Evolutionary conservation across 208 protist species (phyloP).

Genomic region (Leishmania tropica): DNA sequence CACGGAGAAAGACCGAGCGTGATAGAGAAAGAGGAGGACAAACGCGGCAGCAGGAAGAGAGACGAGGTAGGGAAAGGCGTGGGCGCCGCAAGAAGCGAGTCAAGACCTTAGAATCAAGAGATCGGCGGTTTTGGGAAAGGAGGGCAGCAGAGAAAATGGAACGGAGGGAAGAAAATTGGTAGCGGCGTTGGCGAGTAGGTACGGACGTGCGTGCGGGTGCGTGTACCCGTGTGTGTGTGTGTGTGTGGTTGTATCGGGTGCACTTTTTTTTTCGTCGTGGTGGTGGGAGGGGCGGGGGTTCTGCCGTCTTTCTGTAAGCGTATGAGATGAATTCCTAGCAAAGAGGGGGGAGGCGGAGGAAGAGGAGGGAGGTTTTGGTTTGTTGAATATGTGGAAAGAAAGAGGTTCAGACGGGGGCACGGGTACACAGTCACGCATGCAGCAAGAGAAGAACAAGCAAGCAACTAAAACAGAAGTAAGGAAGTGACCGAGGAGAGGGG

Average conservation of each 20-base stretch:
- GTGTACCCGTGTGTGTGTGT: not conserved
- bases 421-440: not conserved
- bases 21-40: not conserved
- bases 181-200: not conserved
- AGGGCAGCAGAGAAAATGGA: not conserved
- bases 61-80: too few species aligned
- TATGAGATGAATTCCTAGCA: too few species aligned
- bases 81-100: too few species aligned
- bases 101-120: too few species aligned
- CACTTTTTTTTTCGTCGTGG: too few species aligned
- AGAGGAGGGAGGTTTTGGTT: not conserved
- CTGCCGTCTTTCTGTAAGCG: too few species aligned
- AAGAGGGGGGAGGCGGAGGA: not conserved
- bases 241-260: not conserved
- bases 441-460: not conserved
- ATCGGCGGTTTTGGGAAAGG: too few species aligned
- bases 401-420: not conserved
- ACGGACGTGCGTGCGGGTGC: not conserved
- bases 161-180: not conserved
- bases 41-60: not conserved
- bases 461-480: not conserved
- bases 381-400: not conserved
- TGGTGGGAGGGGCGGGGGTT: too few species aligned
- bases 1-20: not conserved
- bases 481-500: not conserved